phyloP scores from a whole-genome alignment of 2,329 filamentous ascomycete genomes.

The Nannizzia gypsea region DNA sequence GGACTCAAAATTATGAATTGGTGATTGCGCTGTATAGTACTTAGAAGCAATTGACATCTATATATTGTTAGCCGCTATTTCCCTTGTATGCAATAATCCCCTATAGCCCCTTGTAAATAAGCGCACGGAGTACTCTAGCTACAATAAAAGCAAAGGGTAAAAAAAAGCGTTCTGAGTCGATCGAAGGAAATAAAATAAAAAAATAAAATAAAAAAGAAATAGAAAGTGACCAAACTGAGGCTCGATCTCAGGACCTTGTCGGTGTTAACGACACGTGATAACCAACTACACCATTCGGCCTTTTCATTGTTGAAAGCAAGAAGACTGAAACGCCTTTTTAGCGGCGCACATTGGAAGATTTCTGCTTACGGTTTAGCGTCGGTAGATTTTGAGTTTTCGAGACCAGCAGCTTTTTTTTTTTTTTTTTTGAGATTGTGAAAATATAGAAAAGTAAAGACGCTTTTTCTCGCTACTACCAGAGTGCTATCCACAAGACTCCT shows the following conservation, averaged over 20 bases:
- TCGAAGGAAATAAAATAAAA: neutral
- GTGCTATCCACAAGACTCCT: neutral
- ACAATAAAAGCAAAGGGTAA: no score
- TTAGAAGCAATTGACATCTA: conserved; percentile 27
- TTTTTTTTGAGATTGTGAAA: neutral
- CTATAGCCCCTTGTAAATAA: neutral
- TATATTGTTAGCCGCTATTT: neutral
- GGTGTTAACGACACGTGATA: conserved; percentile 7
- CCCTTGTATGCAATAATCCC: neutral
- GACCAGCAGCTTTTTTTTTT: neutral
- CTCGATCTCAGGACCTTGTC: conserved; percentile 14
- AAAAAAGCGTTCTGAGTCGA: neutral
- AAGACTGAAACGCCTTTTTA: neutral
- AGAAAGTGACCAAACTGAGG: conserved; percentile 9
- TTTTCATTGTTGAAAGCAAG: neutral
- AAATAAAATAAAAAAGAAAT: neutral
- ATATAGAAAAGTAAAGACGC: neutral
- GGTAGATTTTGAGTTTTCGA: neutral
- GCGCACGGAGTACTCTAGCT: no score
- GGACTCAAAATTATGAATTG: conserved; percentile 5
- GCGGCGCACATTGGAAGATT: neutral
- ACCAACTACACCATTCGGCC: conserved; percentile 5
- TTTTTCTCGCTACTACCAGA: neutral
- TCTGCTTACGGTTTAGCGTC: neutral
- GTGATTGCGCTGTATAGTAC: conserved; percentile 32